Conservation (phyloP, 805 yeast genomes). For the Candida krabiensis region DNA sequence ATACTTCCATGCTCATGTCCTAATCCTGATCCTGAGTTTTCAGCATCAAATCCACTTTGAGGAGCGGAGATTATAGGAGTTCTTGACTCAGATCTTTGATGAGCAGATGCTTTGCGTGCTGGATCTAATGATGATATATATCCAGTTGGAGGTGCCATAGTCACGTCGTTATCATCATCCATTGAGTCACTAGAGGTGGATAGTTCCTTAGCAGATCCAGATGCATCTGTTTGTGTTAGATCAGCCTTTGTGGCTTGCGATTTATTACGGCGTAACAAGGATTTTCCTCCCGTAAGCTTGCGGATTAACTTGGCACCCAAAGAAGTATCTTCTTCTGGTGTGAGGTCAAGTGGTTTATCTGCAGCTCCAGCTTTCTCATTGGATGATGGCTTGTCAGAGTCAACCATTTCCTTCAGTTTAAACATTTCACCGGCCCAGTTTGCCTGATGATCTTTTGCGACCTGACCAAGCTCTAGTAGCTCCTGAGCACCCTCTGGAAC, state of each 20-base stretch:
- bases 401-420: slow-evolving; percentile 40
- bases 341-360: slow-evolving; percentile 31
- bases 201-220: slow-evolving; percentile 4
- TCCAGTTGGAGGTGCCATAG: neutral
- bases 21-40: slow-evolving; percentile 6
- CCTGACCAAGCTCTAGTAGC: slow-evolving; percentile 70
- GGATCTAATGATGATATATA: slow-evolving; percentile 3
- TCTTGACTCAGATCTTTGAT: slow-evolving; percentile 19
- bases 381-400: slow-evolving; percentile 19
- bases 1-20: slow-evolving; percentile 11
- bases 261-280: slow-evolving; percentile 29
- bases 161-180: slow-evolving; percentile 3
- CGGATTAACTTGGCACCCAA: slow-evolving; percentile 45
- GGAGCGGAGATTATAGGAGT: slow-evolving; percentile 17
- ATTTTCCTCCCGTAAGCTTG: slow-evolving; percentile 44
- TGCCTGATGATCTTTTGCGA: slow-evolving; percentile 78
- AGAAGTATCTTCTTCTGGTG: slow-evolving; percentile 33
- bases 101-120: slow-evolving; percentile 1
- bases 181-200: slow-evolving; percentile 3
- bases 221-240: slow-evolving; percentile 1
- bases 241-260: slow-evolving; percentile 12
- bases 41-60: slow-evolving; percentile 2
- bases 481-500: slow-evolving; percentile 42
- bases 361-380: slow-evolving; percentile 21
- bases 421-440: slow-evolving; percentile 73